Conservation (phyloP, 768 basidiomycete species). For the Termitomyces sp. region DNA sequence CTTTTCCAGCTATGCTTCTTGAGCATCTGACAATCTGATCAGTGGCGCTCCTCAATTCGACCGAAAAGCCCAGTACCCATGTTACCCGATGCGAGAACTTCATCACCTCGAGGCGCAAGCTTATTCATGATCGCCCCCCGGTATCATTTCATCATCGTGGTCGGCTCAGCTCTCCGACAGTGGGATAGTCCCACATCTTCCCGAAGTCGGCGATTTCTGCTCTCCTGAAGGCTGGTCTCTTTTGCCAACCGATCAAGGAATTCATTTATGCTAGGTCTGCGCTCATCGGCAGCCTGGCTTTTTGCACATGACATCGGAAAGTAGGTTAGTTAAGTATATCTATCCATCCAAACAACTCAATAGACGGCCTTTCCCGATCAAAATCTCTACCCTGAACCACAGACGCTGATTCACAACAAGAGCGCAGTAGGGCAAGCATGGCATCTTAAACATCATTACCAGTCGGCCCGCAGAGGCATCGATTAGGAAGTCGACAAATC, state of each 20-base stretch:
- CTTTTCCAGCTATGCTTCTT: not conserved
- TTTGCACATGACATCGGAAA: not conserved
- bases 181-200: not conserved
- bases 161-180: not conserved
- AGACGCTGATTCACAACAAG: not conserved
- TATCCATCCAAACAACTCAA: not conserved
- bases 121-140: not conserved
- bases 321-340: not conserved
- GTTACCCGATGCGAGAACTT: not conserved
- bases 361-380: not conserved
- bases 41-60: not conserved
- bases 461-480: not conserved
- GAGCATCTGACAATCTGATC: constrained; percentile 1
- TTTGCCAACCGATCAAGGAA: not conserved
- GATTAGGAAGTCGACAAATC: not conserved
- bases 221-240: not conserved
- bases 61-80: not conserved
- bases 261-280: too few relatives aligned
- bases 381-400: not conserved
- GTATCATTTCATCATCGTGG: constrained; percentile 1
- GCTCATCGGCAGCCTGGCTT: not conserved
- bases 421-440: not conserved
- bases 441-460: not conserved
- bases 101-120: not conserved
- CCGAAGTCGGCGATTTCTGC: constrained; percentile 7